Base-by-base conservation (phyloP, 257 asterid genomes). In the Solanum peruvianum region DNA sequence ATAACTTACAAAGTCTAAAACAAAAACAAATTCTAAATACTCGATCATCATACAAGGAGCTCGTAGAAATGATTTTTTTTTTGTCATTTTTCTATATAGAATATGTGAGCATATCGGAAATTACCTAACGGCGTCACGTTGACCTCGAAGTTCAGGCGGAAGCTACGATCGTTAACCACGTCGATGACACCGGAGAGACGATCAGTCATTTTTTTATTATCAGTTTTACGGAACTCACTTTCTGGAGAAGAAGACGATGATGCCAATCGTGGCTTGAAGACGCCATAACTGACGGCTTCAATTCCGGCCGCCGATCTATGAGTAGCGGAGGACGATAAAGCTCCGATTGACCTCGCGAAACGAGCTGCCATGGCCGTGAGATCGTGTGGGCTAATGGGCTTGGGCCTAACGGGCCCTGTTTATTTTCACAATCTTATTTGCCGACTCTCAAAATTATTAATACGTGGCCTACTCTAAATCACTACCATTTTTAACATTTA, bases 91-190 rank as follows among this genome's bases (percentile, higher is more conserved):
- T 56, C 64, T 56, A 20, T 18, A 7, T 56, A 56, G 64, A 56
- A 56, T 56, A 56, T 7, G 64, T 56, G 25, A 2, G 64, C 64
- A 60, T 60, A 23, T 60, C 1, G 23, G 21, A 14, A 37, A 44
- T 87, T 56, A 95, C 98, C 95, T 94, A 90, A 96, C 92, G 93
- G 91, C 86, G 86, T 94, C 94, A 27, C 96, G 96, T 78, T 92
- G 97, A 77, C 98, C 99, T 67, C 99, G 96, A 89, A 94, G 95
- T 91, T 96, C 98, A 83, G 95, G 95, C 49, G 98, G 98, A n/a
- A 96, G 96, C 71, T 95, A 31, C 98, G 95, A 86, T 96, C 97
- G 87, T 93, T 93, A 87, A 95, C 93, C 90, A 95, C 87, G 90
- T 96, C 99, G 29, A 93, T 92, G 13, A 95, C 98, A 88, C 95